A percentile compares a stretch with the other conserved stretches of the same genome.
These are phyloP conservation scores for Colletotrichum costaricense DNA, from an alignment of 2,329 filamentous ascomycete genomes.

Conservation along the genomic window DNA sequence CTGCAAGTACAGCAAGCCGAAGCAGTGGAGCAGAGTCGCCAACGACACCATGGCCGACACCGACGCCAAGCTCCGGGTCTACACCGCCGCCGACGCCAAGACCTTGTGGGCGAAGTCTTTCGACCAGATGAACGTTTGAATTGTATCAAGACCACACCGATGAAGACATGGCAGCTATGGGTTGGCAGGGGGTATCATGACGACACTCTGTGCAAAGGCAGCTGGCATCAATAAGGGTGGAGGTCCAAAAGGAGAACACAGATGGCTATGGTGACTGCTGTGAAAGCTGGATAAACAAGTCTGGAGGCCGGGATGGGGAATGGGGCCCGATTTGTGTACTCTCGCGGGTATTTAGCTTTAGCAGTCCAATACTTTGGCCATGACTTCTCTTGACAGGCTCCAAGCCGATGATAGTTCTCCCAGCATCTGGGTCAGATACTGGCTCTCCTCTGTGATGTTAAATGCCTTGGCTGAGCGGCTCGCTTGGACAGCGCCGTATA, in stretches of 20 bases:
- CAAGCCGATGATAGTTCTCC: constrained; percentile 11
- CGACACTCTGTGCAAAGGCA: not conserved
- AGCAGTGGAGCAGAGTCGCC: constrained; percentile 4
- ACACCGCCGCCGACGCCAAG: not conserved
- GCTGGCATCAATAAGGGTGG: not conserved
- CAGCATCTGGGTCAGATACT: not conserved
- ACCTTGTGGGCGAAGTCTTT: not conserved
- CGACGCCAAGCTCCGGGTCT: not conserved
- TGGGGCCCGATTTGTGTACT: not conserved
- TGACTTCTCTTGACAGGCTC: constrained; percentile 1
- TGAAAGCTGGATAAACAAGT: not conserved
- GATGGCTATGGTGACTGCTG: not conserved
- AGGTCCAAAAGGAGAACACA: not conserved
- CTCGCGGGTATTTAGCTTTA: constrained; percentile 4
- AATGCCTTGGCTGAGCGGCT: constrained; percentile 27
- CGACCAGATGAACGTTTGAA: constrained; percentile 1
- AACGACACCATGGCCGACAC: not conserved
- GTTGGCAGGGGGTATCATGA: not conserved
- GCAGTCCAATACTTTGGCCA: not conserved
- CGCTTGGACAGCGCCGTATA: constrained; percentile 41
- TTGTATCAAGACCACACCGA: not conserved
- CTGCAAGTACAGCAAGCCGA: constrained; percentile 8
- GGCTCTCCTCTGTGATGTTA: constrained; percentile 4
- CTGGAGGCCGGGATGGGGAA: not conserved
- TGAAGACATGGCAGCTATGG: not conserved